Evolutionary conservation across 2,329 filamentous ascomycete species (phyloP), one percentile per base, ranked within the genome.

Genomic region (Fusarium lyarnte): DNA sequence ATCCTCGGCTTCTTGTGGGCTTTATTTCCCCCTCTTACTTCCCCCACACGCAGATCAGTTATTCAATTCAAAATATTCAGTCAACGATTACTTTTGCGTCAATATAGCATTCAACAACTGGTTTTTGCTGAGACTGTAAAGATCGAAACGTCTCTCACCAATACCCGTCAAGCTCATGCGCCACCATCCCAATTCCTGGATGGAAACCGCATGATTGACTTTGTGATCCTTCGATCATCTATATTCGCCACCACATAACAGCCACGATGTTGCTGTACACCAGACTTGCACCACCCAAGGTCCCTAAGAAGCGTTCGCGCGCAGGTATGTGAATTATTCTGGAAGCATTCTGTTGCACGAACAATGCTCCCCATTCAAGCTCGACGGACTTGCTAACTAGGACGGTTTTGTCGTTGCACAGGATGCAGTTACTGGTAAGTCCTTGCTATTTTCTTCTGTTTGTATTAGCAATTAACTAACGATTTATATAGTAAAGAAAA

Each of bases 281-380:
- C n/a, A 85, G 84, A 78, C 80, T 86, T 54, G 88, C 88, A 64
- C 79, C 84, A 51, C 87, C 88, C n/a, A 90, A 89, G 79, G 81
- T 84, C 47, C 88, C 88, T 36, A 90, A 90, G 80, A 85, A 82
- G 76, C 84, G 88, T 61, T 90, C 88, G n/a, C 84, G 88, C 81
- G 85, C 73, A 74, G 73, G 73, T 72, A 62, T 42, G 61, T 70
- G 47, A 36, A 57, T 17, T 21, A 4, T 66, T 59, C 53, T 52
- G 27, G 57, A 63, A 59, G 10, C 38, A 36, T 72, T 68, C 39
- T 47, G 39, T 70, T 46, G 11, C 69, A 70, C 31, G 39, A n/a
- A 5, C 49, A 27, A 27, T 23, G 38, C 49, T 63, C 45, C 12
- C n/a, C 36, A 25, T 39, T 60, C 23, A 47, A 54, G 52, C 42